Evolutionary conservation across 805 yeast species (phyloP).

Genomic region (Limtongia smithiae): DNA sequence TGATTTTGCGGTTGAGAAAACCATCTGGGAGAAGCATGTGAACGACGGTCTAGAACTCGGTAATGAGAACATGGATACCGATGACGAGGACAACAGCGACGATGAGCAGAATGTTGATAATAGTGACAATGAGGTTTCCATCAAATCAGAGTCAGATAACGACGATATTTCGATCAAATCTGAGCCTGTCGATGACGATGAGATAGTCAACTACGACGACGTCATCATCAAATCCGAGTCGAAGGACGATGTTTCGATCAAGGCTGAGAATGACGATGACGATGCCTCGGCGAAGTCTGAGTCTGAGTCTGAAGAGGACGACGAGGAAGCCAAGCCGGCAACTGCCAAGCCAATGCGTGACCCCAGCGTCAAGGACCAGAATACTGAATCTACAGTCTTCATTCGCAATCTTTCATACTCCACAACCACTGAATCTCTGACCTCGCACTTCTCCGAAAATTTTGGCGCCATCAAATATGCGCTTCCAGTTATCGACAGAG

Average conservation of each 20-base stretch:
- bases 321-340: slow-evolving; percentile 16
- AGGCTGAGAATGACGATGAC: slow-evolving; percentile 24
- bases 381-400: slow-evolving; percentile 59
- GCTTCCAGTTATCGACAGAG: slow-evolving; percentile 83
- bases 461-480: slow-evolving; percentile 93
- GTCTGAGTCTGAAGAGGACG: slow-evolving; percentile 21
- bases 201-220: slow-evolving; percentile 38
- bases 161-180: slow-evolving; percentile 35
- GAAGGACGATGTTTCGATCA: slow-evolving; percentile 32
- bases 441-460: slow-evolving; percentile 64
- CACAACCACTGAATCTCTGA: slow-evolving; percentile 74
- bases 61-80: slow-evolving; percentile 41
- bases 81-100: slow-evolving; percentile 38
- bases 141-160: slow-evolving; percentile 35
- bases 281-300: slow-evolving; percentile 26
- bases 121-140: slow-evolving; percentile 34
- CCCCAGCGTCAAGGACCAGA: slow-evolving; percentile 3
- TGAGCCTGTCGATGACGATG: slow-evolving; percentile 41
- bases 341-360: slow-evolving; percentile 18
- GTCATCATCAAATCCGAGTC: slow-evolving; percentile 19
- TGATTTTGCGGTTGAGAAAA: slow-evolving; percentile 86
- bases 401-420: slow-evolving; percentile 94
- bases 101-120: slow-evolving; percentile 34
- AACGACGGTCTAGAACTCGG: slow-evolving; percentile 44
- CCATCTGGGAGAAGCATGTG: slow-evolving; percentile 63